Evolutionary conservation across 2,329 filamentous ascomycete species (phyloP), one percentile per base, ranked within the genome.

Genomic region (Pseudogymnoascus sp.): DNA sequence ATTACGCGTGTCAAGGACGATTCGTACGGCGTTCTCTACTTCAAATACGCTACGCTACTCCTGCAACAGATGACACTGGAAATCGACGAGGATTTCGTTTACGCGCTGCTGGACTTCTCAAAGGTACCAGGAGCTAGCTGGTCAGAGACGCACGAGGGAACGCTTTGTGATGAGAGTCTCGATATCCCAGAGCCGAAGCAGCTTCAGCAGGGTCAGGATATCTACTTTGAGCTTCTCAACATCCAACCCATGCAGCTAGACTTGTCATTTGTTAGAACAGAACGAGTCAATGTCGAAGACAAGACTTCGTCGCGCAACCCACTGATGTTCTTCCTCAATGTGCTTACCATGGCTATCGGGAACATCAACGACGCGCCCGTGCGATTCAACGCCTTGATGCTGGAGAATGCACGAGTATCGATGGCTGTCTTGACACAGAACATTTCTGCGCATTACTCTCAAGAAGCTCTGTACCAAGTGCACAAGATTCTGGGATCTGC

Each of bases 281-380:
- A 99, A 75, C 86, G 92, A 10, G 89, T 99, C 77, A 99, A 99
- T 68, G 93, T 91, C 2, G 93, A 97, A 74, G 93, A 97, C 74
- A 96, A 95, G 69, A 89, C 92, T 56, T 91, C 91, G 13, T 91
- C 91, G 1, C 86, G 85, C 44, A 99, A 96, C 72, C 96, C 96
- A 0, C 82, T 99, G 74, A 97, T 97, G 93, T 99, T 97, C 79
- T 93, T 97, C 73, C 87, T 97, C 74, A 97, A 99, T 72, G 91
- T 97, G 68, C 87, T 99, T 80, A 97, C 96, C 0, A 99, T 99
- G 95, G 96, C 95, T 13, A 95, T 99, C 71, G 95, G 95, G 67
- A 99, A 99, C 71, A 91, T 99, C 79, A 99, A 99, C 71, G 96
- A 99, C 76, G 95, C 95, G 6, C 96, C 95, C 0, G 87, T 99